phyloP scores from a whole-genome alignment of 352 stramenopile genomes.

The Globisporangium middletonii region DNA sequence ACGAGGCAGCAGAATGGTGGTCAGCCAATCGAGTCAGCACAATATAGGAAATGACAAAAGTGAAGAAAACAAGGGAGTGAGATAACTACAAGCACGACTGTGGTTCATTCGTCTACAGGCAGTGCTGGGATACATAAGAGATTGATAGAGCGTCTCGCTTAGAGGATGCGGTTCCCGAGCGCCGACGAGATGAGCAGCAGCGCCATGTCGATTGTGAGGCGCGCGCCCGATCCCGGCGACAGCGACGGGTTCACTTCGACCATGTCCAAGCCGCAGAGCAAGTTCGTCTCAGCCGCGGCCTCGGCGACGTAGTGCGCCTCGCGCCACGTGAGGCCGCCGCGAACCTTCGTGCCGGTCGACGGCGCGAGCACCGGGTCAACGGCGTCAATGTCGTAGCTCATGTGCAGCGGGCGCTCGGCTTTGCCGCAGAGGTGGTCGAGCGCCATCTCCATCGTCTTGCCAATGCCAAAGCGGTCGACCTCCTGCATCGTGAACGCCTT shows the following conservation, averaged over 20 bases:
- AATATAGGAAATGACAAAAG: too few species aligned
- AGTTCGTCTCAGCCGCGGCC: slow-evolving; percentile 86
- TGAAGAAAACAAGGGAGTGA: too few species aligned
- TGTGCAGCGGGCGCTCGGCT: slow-evolving; percentile 90
- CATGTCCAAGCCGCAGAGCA: slow-evolving; percentile 90
- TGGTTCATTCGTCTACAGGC: neutral
- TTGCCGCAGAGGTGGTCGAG: slow-evolving; percentile 90
- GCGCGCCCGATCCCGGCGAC: slow-evolving; percentile 78
- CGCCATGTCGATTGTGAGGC: slow-evolving; percentile 92
- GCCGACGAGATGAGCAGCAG: slow-evolving; percentile 90
- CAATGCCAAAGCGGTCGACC: slow-evolving; percentile 95
- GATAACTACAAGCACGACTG: too few species aligned
- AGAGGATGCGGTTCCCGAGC: slow-evolving; percentile 91
- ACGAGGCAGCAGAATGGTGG: too few species aligned
- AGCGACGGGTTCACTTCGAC: slow-evolving; percentile 95
- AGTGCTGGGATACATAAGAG: neutral
- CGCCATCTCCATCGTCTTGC: slow-evolving; percentile 94
- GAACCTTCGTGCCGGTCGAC: slow-evolving; percentile 94
- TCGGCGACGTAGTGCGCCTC: slow-evolving; percentile 97
- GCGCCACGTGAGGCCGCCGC: slow-evolving; percentile 94
- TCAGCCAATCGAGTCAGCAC: too few species aligned
- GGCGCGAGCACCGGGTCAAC: slow-evolving; percentile 93
- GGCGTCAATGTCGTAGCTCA: slow-evolving; percentile 98
- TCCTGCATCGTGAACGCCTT: slow-evolving; percentile 97
- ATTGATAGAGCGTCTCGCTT: slow-evolving; percentile 10